Conservation (phyloP, 2,329 filamentous ascomycete species). For the Microsporum canis region DNA sequence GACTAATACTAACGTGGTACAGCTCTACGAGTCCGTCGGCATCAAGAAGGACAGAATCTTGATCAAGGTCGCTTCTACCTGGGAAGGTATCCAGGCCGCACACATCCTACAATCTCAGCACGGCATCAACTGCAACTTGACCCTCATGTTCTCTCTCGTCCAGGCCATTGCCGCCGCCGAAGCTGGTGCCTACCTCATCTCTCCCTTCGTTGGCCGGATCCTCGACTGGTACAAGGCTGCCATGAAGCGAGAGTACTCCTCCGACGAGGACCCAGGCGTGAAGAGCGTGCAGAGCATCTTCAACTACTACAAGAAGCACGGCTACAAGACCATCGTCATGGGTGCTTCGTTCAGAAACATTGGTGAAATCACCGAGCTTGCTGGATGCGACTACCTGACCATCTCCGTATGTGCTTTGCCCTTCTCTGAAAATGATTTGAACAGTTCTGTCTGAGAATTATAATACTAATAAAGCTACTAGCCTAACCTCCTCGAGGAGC, state of each 20-base stretch:
- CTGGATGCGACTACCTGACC: constrained; percentile 96
- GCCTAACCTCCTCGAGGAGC: constrained; percentile 88
- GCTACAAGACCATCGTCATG: constrained; percentile 99
- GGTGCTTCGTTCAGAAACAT: constrained; percentile 94
- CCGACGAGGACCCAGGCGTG: constrained; percentile 91
- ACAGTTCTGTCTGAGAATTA: not conserved
- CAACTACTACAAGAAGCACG: constrained; percentile 99
- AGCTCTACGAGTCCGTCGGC: constrained; percentile 91
- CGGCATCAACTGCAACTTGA: constrained; percentile 96
- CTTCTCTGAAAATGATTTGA: not conserved
- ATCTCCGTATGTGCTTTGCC: constrained; percentile 59
- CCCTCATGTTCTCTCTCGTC: constrained; percentile 91
- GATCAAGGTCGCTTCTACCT: constrained; percentile 98
- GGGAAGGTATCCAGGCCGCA: constrained; percentile 98
- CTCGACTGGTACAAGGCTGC: constrained; percentile 98
- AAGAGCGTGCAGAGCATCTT: constrained; percentile 86
- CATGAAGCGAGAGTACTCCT: constrained; percentile 84
- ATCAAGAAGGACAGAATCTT: constrained; percentile 88
- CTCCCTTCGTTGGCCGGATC: constrained; percentile 96
- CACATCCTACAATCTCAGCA: constrained; percentile 93
- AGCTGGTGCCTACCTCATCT: constrained; percentile 93
- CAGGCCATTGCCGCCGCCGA: constrained; percentile 96
- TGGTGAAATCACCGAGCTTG: constrained; percentile 96
- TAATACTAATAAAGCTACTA: constrained; percentile 25
- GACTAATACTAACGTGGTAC: not conserved